phyloP scores from a whole-genome alignment of 768 basidiomycete genomes.

The Russula abietina region DNA sequence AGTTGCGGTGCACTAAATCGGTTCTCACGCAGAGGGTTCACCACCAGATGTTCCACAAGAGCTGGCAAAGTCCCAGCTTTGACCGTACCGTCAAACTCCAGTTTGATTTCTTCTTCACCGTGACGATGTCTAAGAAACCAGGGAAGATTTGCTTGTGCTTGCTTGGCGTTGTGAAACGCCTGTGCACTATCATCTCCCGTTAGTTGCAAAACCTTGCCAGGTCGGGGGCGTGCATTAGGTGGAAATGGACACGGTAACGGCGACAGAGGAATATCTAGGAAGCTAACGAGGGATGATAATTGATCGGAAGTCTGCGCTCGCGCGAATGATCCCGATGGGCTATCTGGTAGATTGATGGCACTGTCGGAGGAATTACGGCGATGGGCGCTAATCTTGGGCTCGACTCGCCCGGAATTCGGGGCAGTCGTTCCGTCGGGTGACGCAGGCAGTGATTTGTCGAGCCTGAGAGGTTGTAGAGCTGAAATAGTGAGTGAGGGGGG shows the following conservation, averaged over 20 bases:
- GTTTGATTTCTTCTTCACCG: conserved; percentile 51
- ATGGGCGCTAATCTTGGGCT: conserved; percentile 1
- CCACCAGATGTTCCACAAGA: conserved; percentile 63
- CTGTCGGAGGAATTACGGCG: conserved; percentile 14
- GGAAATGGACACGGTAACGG: not conserved
- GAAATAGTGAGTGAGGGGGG: not conserved
- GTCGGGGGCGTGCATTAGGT: conserved; percentile 21
- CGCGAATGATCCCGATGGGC: conserved; percentile 15
- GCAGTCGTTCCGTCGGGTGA: conserved; percentile 10
- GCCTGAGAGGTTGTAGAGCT: conserved; percentile 10
- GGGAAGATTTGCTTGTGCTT: conserved; percentile 37
- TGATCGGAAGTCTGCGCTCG: conserved; percentile 13
- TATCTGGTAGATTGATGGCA: conserved; percentile 2
- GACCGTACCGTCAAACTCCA: conserved; percentile 60
- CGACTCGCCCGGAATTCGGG: conserved; percentile 1
- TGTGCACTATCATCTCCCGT: conserved; percentile 41
- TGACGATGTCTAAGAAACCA: conserved; percentile 59
- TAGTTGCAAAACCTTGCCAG: conserved; percentile 36
- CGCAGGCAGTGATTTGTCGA: conserved; percentile 20
- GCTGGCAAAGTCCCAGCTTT: conserved; percentile 65
- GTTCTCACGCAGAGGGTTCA: conserved; percentile 53
- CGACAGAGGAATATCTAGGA: not conserved
- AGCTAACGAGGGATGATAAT: not conserved
- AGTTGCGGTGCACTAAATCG: not conserved
- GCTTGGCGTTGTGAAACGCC: conserved; percentile 37